Evolutionary conservation across 1,284 basidiomycete species (phyloP).

Genomic region (Apiotrichum mycotoxinovorans): DNA sequence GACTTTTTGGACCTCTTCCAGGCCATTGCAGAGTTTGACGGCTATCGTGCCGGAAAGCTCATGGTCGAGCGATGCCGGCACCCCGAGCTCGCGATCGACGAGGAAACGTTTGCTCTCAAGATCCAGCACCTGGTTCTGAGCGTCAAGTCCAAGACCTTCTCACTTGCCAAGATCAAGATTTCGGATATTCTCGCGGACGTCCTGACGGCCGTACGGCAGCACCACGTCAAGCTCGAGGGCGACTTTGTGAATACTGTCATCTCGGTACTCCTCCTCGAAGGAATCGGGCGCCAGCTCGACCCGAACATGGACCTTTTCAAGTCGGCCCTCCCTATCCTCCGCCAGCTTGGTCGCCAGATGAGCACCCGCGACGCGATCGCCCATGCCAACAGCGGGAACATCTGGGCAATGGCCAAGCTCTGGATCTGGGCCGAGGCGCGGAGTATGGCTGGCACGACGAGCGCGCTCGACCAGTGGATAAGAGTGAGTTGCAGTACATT

Average conservation of each 20-base stretch:
- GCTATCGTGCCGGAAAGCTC: slow-evolving; percentile 86
- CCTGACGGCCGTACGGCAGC: slow-evolving; percentile 76
- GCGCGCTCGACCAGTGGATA: slow-evolving; percentile 63
- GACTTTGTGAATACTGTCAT: slow-evolving; percentile 99
- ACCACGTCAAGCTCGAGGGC: slow-evolving; percentile 98
- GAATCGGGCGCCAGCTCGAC: slow-evolving; percentile 91
- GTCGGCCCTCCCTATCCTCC: slow-evolving; percentile 81
- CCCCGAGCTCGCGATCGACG: slow-evolving; percentile 84
- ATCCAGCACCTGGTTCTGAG: slow-evolving; percentile 92
- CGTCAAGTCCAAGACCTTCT: slow-evolving; percentile 96
- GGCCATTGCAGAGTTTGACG: slow-evolving; percentile 93
- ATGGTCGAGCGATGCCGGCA: slow-evolving; percentile 96
- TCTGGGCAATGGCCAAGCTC: slow-evolving; percentile 81
- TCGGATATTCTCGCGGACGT: slow-evolving; percentile 88
- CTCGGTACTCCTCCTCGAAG: slow-evolving; percentile 87
- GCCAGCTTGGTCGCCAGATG: slow-evolving; percentile 85
- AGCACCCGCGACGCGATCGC: slow-evolving; percentile 68
- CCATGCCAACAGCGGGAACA: slow-evolving; percentile 62
- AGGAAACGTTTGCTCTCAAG: slow-evolving; percentile 91
- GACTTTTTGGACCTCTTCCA: slow-evolving; percentile 98
- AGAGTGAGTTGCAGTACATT: slow-evolving; percentile 18
- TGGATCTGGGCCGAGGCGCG: slow-evolving; percentile 91
- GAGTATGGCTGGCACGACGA: slow-evolving; percentile 70
- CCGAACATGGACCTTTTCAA: slow-evolving; percentile 90
- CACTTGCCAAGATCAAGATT: slow-evolving; percentile 91